Conservation (phyloP, 1,284 basidiomycete genomes). For the Gymnopus androsaceus region DNA sequence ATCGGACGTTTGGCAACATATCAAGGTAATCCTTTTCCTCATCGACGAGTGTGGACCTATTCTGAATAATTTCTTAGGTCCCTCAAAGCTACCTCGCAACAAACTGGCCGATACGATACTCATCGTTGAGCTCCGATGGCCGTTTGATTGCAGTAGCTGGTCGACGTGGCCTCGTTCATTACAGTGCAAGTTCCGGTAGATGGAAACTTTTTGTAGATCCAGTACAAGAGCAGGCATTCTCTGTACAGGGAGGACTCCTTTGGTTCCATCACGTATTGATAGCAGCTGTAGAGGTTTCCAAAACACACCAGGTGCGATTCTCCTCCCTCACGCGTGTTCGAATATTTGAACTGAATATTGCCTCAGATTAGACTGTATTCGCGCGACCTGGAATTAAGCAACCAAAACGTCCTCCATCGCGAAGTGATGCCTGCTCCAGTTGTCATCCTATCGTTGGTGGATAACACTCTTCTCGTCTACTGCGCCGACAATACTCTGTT, state of each 20-base stretch:
- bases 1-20: constrained; percentile 96
- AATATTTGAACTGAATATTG: background rate
- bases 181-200: constrained; percentile 89
- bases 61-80: constrained; percentile 49
- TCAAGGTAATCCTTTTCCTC: constrained; percentile 59
- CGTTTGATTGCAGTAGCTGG: constrained; percentile 93
- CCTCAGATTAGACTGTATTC: constrained; percentile 88
- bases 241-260: constrained; percentile 87
- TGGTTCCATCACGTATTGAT: constrained; percentile 99
- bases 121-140: constrained; percentile 89
- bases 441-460: constrained; percentile 87
- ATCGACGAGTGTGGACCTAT: background rate
- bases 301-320: constrained; percentile 70
- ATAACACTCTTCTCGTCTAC: constrained; percentile 96
- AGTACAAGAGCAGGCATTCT: constrained; percentile 88
- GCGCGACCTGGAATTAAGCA: constrained; percentile 90
- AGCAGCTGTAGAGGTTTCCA: constrained; percentile 84
- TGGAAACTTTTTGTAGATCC: constrained; percentile 92
- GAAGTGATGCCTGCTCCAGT: constrained; percentile 81
- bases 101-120: constrained; percentile 96
- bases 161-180: constrained; percentile 88
- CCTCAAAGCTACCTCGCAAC: constrained; percentile 85
- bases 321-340: background rate
- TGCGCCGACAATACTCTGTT: constrained; percentile 94
- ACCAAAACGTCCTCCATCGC: constrained; percentile 82